Conservation (phyloP, 805 yeast species). For the Blastobotrys mokoenaii region DNA sequence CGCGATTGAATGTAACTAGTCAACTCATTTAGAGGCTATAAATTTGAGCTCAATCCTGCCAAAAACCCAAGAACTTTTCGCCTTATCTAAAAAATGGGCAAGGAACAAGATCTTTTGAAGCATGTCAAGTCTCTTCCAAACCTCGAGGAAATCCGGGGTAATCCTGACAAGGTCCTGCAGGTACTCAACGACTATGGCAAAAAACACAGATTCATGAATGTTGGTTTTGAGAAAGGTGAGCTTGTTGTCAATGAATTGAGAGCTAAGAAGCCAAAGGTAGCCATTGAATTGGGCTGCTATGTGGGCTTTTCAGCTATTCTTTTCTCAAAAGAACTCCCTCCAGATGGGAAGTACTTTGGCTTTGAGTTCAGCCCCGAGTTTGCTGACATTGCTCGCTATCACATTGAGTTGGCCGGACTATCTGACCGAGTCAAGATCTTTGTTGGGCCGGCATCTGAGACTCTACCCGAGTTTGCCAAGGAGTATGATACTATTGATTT, state of each 20-base stretch:
- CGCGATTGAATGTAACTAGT: too few relatives aligned
- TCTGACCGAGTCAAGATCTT: slow-evolving; percentile 11
- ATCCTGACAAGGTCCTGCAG: slow-evolving; percentile 4
- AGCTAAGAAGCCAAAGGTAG: slow-evolving; percentile 3
- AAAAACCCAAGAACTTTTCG: too few relatives aligned
- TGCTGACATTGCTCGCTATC: slow-evolving; percentile 13
- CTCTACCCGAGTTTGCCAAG: slow-evolving; percentile 3
- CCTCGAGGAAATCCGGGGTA: slow-evolving; percentile 4
- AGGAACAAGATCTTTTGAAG: neutral
- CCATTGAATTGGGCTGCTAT: slow-evolving; percentile 3
- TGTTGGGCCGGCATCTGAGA: slow-evolving; percentile 13
- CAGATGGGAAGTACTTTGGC: slow-evolving; percentile 7
- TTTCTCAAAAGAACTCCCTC: slow-evolving; percentile 11
- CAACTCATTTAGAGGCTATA: slow-evolving; percentile 41
- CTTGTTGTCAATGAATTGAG: neutral
- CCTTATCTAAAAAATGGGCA: too few relatives aligned
- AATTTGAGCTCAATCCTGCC: too few relatives aligned
- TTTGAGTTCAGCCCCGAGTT: slow-evolving; percentile 10
- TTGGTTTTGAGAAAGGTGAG: slow-evolving; percentile 4
- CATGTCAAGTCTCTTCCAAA: neutral
- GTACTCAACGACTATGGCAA: slow-evolving; percentile 2
- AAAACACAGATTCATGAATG: slow-evolving; percentile 7
- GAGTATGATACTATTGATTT: slow-evolving; percentile 1
- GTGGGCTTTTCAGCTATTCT: slow-evolving; percentile 12
- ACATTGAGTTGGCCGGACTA: slow-evolving; percentile 12